Evolutionary conservation across 2,329 filamentous ascomycete genomes (phyloP), one percentile per base, ranked within the genome.

Genomic region (Lasiodiplodia sp.): DNA sequence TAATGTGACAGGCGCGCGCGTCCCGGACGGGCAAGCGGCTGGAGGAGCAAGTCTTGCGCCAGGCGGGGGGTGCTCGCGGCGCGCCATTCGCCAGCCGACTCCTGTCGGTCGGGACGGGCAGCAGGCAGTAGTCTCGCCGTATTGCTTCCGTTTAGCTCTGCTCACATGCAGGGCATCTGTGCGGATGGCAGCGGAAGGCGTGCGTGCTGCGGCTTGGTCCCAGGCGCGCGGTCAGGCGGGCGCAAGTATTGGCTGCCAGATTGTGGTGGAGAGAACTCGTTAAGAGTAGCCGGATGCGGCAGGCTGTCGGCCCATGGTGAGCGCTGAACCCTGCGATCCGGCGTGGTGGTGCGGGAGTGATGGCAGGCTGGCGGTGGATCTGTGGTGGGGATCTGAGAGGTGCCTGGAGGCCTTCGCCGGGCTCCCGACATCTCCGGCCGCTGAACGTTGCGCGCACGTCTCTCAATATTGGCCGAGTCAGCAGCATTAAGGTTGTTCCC

Each of bases 401-500:
- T 63, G 38, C 25, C 38, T 55, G 62, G 31, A 65, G 47, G 47
- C 31, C 34, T 25, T n/a, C 58, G 49, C 31, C 62, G 47, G 62
- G 34, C 62, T 53, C 38, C 62, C 62, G 62, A 53, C 52, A 65
- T 65, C 62, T 65, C 62, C 62, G 62, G 62, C 28, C 21, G 55
- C 60, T 47, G 38, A 12, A 28, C 23, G 56, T 60, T 60, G 37
- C 38, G 56, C 56, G 56, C 56, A 60, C 40, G 60, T 34, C 44
- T 49, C 28, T 28, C 60, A 64, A 64, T 52, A 52, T 64, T 52
- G 49, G 63, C 40, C 60, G 60, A 64, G 60, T 64, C 60, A 64
- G 60, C 60, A 64, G 52, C 53, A 67, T 58, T 67, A 67, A 67
- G 65, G 53, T 67, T 67, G 65, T 67, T 67, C 65, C 53, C 64